Evolutionary conservation across 2,329 filamentous ascomycete species (phyloP), one percentile per base, ranked within the genome.

Genomic region (Hypoxylon sp.): DNA sequence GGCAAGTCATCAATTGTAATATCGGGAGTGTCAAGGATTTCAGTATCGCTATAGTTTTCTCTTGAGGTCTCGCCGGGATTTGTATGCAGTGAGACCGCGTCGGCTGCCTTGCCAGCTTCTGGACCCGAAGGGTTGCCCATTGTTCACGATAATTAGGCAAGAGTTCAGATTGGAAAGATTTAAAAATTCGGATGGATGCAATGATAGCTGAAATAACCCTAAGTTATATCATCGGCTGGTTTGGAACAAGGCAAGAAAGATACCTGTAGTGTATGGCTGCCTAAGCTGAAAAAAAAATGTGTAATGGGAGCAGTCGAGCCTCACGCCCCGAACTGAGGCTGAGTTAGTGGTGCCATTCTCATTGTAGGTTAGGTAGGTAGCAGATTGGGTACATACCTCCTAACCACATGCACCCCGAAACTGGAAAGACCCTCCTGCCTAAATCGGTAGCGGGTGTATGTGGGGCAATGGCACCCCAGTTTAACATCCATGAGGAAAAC

Each of bases 21-120:
- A 19, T 78, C 74, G 54, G 75, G 76, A 2, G 71, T 71, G 52
- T 78, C 74, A 29, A 76, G 63, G 62, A 73, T 74, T 42, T 77
- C 66, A 61, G 73, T 64, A 44, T 71, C 54, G 33, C 24, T 35
- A 61, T 71, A 72, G 31, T 55, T 46, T 2, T 46, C 24, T 5
- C 37, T 60, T 3, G 75, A 74, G 58, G 64, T 67, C 29, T 72
- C 67, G 57, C 74, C 76, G 1, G 68, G 64, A 37, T 76, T 77
- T 24, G 72, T 75, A 63, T 71, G 76, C 51, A 77, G 62, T 33
- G 75, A 77, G n/a, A 78, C 63, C 19, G 70, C 66, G 53, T 77
- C 75, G 29, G 70, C 64, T 26, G 54, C n/a, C 57, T 70, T 64
- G 51, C 42, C 44, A 55, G 47, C 61, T 19, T 24, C 10, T 29